Base-by-base conservation (phyloP, 1,284 basidiomycete genomes). In the Coriolopsis trogii region DNA sequence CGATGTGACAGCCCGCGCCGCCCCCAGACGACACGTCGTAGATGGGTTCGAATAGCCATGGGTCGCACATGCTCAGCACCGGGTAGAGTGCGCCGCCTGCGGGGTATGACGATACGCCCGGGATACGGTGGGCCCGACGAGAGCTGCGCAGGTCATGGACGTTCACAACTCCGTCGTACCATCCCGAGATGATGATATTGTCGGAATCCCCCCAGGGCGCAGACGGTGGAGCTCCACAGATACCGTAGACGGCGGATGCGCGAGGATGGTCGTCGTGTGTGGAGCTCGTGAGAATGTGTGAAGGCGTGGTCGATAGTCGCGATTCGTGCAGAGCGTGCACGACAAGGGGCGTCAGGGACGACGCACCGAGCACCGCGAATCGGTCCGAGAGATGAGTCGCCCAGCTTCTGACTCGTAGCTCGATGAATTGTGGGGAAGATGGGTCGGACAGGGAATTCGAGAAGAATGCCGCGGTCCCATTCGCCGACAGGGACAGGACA, bases 101-200 rank as follows among this genome's bases (percentile, higher is more conserved):
- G 20, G 60, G 55, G 31, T 42, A 41, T 0, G 66, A 44, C 8
- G 41, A 31, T 15, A 60, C 50, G 28, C 57, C 50, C 51, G 57
- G 36, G 49, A 34, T 56, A 25, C 51, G 57, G 45, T 48, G 53
- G 20, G 58, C 39, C 41, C 64, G 66, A 5, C 62, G 42, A 15
- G 79, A 71, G 15, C 76, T 72, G 24, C 89, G 87, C 24, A 91
- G 75, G 66, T 91, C 89, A 67, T 90, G 82, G 41, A 88, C 77
- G 37, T 79, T 77, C 25, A 89, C 84, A 42, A 75, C 65, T 6
- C 89, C 85, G 62, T 91, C 87, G 67, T 82, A 90, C 89, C 89
- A 91, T 2, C 89, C 89, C 2, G 85, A 84, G 31, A 89, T 75
- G n/a, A 91, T 51, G 20, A 89, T 77, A 61, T 87, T 76, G n/a